Conservation (phyloP, 352 stramenopile genomes). For the Phytophthora cactorum region DNA sequence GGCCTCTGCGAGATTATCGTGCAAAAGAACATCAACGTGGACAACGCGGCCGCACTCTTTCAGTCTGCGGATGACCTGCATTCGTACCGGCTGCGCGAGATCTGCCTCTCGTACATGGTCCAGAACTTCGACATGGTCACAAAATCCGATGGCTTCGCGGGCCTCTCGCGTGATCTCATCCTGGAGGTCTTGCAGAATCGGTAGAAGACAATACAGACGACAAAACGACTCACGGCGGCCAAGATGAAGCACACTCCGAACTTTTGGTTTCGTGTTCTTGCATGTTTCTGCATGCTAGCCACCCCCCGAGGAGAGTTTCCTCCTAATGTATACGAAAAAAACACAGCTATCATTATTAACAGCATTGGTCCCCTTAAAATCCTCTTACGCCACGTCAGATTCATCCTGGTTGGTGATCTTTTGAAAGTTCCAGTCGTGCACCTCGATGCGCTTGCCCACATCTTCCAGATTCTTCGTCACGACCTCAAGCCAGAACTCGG, state of each 20-base stretch:
- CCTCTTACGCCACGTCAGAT: conserved; percentile 22
- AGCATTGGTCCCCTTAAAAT: conserved; percentile 1
- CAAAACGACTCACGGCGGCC: conserved; percentile 4
- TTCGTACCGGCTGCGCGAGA: conserved; percentile 83
- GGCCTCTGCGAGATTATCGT: conserved; percentile 91
- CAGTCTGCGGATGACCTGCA: conserved; percentile 88
- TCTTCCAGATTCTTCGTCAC: conserved; percentile 71
- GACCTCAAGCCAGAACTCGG: conserved; percentile 73
- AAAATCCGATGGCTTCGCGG: conserved; percentile 90
- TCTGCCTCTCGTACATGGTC: conserved; percentile 91
- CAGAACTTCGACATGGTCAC: conserved; percentile 92
- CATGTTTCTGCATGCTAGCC: conserved; percentile 25
- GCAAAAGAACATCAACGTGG: conserved; percentile 88
- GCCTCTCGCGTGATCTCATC: conserved; percentile 88
- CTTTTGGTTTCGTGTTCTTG: conserved; percentile 30
- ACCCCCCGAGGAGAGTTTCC: conserved; percentile 27
- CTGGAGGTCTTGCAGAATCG: conserved; percentile 90
- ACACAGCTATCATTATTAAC: conserved; percentile 43
- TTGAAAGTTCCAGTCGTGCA: conserved; percentile 83
- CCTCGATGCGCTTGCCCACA: conserved; percentile 76
- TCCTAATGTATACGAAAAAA: conserved; percentile 42
- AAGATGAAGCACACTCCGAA: conserved; percentile 22
- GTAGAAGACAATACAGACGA: conserved; percentile 42
- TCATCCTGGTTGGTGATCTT: conserved; percentile 52
- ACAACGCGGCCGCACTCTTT: conserved; percentile 88